Evolutionary conservation across 208 protist species (phyloP).

Genomic region (Wallacemonas sp.): DNA sequence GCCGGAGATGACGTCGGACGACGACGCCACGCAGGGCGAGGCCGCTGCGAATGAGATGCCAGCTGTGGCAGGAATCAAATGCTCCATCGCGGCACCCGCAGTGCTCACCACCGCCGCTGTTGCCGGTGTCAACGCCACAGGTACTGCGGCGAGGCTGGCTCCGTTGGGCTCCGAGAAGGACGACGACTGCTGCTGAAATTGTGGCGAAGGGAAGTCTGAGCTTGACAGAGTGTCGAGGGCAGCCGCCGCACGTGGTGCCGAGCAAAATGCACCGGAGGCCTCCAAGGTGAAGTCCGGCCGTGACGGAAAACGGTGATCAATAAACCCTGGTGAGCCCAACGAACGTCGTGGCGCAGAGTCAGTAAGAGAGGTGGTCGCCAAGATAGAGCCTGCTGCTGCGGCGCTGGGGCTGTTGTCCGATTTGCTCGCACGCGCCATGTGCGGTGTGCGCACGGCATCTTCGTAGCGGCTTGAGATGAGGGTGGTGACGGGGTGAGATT

Average conservation of each 20-base stretch:
- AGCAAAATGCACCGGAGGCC: neutral
- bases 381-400: too few species aligned
- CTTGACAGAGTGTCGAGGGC: neutral
- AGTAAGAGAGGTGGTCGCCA: too few species aligned
- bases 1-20: neutral
- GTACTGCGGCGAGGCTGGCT: too few species aligned
- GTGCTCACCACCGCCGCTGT: too few species aligned
- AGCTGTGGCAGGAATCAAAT: neutral
- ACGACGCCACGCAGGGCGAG: neutral
- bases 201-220: neutral
- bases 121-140: too few species aligned
- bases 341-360: too few species aligned
- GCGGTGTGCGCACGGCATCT: neutral
- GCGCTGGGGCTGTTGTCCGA: too few species aligned
- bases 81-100: neutral
- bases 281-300: neutral
- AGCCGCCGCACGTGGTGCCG: neutral
- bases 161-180: too few species aligned
- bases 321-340: neutral
- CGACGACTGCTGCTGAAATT: too few species aligned
- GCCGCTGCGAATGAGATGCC: neutral
- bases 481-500: neutral
- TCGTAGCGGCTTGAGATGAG: slow-evolving; percentile 13
- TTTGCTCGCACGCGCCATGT: too few species aligned
- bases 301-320: neutral